These are phyloP conservation scores for Hypericum perforatum DNA, from an alignment of 345 rosid genomes.

Conservation along the genomic window DNA sequence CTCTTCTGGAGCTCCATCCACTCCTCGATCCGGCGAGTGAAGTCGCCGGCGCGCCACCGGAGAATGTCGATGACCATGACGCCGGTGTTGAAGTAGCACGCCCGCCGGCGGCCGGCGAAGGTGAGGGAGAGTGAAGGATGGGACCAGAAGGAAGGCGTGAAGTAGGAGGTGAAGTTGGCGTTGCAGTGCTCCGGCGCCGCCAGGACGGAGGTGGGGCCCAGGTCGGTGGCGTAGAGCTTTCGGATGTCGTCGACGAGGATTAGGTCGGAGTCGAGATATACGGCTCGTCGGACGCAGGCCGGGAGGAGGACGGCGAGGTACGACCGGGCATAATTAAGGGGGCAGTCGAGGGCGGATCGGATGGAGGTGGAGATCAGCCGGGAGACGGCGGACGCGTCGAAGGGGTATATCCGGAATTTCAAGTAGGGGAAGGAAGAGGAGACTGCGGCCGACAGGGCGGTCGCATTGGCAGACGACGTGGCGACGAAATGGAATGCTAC, in stretches of 20 bases:
- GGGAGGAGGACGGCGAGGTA: slow-evolving; percentile 31
- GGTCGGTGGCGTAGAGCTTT: slow-evolving; percentile 20
- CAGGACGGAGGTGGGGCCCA: slow-evolving; percentile 16
- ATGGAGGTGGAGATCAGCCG: slow-evolving; percentile 35
- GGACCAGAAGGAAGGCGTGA: slow-evolving; percentile 33
- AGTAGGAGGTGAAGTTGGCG: slow-evolving; percentile 29
- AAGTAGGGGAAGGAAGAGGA: slow-evolving; percentile 33
- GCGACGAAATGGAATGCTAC: slow-evolving; percentile 29
- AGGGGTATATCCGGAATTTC: slow-evolving; percentile 20
- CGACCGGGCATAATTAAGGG: slow-evolving; percentile 36
- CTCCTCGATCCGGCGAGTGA: slow-evolving; percentile 26
- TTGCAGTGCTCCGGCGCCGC: slow-evolving; percentile 37
- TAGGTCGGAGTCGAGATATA: slow-evolving; percentile 32
- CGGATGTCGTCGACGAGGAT: slow-evolving; percentile 33
- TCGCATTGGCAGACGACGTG: slow-evolving; percentile 12
- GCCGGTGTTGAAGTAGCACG: slow-evolving; percentile 36
- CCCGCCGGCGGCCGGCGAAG: slow-evolving; percentile 22
- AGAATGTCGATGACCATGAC: slow-evolving; percentile 30
- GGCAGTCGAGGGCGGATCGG: slow-evolving; percentile 32
- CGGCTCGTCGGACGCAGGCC: slow-evolving; percentile 15
- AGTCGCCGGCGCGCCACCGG: slow-evolving; percentile 30
- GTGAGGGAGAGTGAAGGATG: slow-evolving; percentile 23
- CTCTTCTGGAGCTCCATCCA: slow-evolving; percentile 41
- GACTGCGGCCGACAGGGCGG: slow-evolving; percentile 20
- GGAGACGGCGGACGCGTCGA: slow-evolving; percentile 20